Conservation (phyloP, 345 rosid genomes). For the Citrus trifoliata region DNA sequence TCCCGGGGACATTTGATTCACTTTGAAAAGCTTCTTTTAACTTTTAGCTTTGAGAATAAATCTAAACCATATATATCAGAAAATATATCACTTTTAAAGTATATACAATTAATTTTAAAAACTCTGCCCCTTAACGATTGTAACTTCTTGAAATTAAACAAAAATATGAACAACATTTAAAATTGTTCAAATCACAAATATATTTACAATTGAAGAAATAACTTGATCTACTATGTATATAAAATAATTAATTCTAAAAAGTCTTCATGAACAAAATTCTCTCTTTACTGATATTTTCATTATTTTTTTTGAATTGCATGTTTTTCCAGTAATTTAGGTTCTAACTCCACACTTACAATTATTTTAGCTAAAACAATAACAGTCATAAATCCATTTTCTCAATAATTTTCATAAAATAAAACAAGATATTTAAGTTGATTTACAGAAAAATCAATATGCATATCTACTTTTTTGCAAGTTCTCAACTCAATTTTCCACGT, state of each 20-base stretch:
- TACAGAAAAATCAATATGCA: neutral
- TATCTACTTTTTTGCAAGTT: neutral
- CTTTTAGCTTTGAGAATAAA: too few relatives aligned
- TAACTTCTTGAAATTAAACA: too few relatives aligned
- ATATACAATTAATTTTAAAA: neutral
- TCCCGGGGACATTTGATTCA: too few relatives aligned
- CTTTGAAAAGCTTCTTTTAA: too few relatives aligned
- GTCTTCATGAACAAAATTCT: too few relatives aligned
- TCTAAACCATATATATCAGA: neutral
- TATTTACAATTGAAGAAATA: neutral
- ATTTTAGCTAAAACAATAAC: neutral
- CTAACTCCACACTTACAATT: neutral
- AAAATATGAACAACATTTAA: too few relatives aligned
- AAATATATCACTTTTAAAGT: neutral
- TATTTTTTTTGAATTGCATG: neutral
- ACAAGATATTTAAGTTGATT: neutral
- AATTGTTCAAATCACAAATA: neutral
- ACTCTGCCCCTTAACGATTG: neutral
- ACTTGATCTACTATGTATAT: neutral
- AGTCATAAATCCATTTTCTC: neutral
- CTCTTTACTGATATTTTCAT: too few relatives aligned
- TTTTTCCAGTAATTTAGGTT: neutral
- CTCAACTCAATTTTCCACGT: too few relatives aligned
- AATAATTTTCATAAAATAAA: neutral
- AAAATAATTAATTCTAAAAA: neutral